These are phyloP conservation scores for Pseudogymnoascus verrucosus DNA, from an alignment of 2,329 filamentous ascomycete species.

Conservation along the genomic window DNA sequence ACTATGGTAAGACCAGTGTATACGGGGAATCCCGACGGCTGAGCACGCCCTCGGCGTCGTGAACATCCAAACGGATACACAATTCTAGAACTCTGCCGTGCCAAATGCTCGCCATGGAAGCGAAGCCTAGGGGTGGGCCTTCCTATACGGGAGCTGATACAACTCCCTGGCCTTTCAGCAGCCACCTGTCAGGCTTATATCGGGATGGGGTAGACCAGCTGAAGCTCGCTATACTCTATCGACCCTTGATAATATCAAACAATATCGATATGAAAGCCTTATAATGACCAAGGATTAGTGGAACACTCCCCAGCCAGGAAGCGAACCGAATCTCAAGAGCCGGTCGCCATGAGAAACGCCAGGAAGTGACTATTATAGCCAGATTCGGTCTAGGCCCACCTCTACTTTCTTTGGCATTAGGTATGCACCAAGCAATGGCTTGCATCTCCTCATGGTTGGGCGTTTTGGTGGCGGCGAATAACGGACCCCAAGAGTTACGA, in stretches of 20 bases:
- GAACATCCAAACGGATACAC: not conserved
- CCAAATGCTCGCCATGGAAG: not conserved
- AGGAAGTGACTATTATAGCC: not conserved
- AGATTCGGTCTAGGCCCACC: not conserved
- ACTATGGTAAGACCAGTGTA: not conserved
- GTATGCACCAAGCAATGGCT: not conserved
- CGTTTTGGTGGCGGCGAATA: not conserved
- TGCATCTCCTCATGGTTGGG: not conserved
- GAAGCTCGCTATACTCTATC: not conserved
- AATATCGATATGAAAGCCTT: not conserved
- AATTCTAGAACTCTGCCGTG: not conserved
- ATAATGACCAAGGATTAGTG: not conserved
- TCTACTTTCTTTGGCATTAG: not conserved
- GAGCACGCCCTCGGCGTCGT: not conserved
- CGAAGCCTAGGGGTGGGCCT: not conserved
- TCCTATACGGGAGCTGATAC: not conserved
- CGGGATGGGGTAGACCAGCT: not conserved
- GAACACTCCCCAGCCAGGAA: not conserved
- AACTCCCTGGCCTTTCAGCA: not conserved
- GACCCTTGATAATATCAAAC: not conserved
- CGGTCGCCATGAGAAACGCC: not conserved
- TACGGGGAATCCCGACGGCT: not conserved
- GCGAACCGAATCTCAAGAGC: not conserved
- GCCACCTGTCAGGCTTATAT: not conserved
- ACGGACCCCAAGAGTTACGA: not conserved